These are phyloP conservation scores for Ustilago tritici DNA, from an alignment of 1,284 basidiomycete genomes.

Conservation along the genomic window DNA sequence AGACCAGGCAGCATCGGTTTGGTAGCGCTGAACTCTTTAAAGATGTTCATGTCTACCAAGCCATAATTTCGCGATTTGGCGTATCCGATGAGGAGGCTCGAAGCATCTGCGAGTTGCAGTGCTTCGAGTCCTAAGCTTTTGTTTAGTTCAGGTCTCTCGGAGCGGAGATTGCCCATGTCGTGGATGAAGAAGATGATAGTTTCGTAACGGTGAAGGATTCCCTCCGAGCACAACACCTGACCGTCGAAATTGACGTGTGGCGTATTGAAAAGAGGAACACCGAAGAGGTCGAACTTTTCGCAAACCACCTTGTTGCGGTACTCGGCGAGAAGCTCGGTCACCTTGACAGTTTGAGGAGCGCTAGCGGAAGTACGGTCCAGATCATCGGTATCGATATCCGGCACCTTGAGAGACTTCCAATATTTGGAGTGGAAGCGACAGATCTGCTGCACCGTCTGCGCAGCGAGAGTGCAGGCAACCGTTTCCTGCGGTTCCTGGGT, in stretches of 20 bases:
- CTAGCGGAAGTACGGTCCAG: constrained; percentile 14
- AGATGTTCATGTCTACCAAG: constrained; percentile 88
- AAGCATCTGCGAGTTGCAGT: constrained; percentile 77
- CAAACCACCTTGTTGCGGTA: constrained; percentile 85
- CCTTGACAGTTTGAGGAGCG: constrained; percentile 16
- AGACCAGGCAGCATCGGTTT: constrained; percentile 2
- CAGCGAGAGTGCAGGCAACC: constrained; percentile 72
- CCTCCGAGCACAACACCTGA: constrained; percentile 87
- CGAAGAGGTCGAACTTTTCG: constrained; percentile 79
- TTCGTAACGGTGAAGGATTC: constrained; percentile 51
- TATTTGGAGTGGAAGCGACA: constrained; percentile 86
- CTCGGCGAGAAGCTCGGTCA: constrained; percentile 81
- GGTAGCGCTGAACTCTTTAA: constrained; percentile 75
- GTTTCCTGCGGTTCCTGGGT: constrained; percentile 76
- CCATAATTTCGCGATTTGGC: constrained; percentile 77
- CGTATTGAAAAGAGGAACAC: constrained; percentile 79
- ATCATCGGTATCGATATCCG: constrained; percentile 36
- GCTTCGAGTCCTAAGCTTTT: not conserved
- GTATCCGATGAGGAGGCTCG: constrained; percentile 83
- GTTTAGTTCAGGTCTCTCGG: constrained; percentile 9
- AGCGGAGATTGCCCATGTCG: constrained; percentile 59
- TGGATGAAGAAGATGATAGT: constrained; percentile 62
- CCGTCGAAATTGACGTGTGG: constrained; percentile 79
- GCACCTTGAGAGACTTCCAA: constrained; percentile 80
- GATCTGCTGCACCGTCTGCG: constrained; percentile 87